A percentile compares a stretch with the other conserved stretches of the same genome.
These are phyloP conservation scores for Geotrichum candidum DNA, from an alignment of 1,139 yeast species.

Conservation along the genomic window DNA sequence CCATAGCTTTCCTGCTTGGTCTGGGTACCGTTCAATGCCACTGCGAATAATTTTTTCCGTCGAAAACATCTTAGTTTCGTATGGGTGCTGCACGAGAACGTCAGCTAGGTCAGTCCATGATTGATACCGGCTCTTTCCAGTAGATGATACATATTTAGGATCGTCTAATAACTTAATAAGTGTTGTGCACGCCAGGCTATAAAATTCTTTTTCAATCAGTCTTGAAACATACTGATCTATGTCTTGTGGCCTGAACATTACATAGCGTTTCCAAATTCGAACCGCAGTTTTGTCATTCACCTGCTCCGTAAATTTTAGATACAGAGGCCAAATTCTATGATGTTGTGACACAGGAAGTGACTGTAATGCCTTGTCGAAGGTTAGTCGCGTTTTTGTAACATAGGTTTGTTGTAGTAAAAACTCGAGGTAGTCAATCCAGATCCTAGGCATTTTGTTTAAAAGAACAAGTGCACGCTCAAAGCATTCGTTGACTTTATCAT, in stretches of 20 bases:
- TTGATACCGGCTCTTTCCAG: slow-evolving; percentile 40
- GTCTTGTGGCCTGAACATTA: slow-evolving; percentile 38
- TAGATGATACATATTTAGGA: slow-evolving; percentile 33
- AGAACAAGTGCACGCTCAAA: slow-evolving; percentile 47
- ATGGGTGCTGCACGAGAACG: slow-evolving; percentile 35
- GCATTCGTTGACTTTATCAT: slow-evolving; percentile 36
- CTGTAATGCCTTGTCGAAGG: slow-evolving; percentile 51
- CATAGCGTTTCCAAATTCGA: slow-evolving; percentile 43
- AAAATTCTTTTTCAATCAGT: slow-evolving; percentile 27
- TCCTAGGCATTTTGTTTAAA: slow-evolving; percentile 42
- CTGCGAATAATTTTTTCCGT: slow-evolving; percentile 38
- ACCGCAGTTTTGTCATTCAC: slow-evolving; percentile 44
- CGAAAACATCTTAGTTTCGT: slow-evolving; percentile 20
- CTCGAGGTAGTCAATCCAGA: slow-evolving; percentile 54
- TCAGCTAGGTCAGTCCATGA: slow-evolving; percentile 48
- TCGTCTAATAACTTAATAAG: slow-evolving; percentile 33
- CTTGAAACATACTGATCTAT: slow-evolving; percentile 32
- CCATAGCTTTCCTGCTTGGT: slow-evolving; percentile 51
- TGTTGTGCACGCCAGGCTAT: slow-evolving; percentile 30
- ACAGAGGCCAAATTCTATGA: slow-evolving; percentile 54
- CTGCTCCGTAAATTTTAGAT: slow-evolving; percentile 41
- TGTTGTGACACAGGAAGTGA: slow-evolving; percentile 51
- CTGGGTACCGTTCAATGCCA: slow-evolving; percentile 50
- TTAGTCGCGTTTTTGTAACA: slow-evolving; percentile 42
- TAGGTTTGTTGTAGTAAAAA: slow-evolving; percentile 41